A percentile compares a stretch with the other conserved stretches of the same genome.
Evolutionary conservation across 164 flowering plant genomes (phyloP).

Genomic region (Stephania yunnanensis): DNA sequence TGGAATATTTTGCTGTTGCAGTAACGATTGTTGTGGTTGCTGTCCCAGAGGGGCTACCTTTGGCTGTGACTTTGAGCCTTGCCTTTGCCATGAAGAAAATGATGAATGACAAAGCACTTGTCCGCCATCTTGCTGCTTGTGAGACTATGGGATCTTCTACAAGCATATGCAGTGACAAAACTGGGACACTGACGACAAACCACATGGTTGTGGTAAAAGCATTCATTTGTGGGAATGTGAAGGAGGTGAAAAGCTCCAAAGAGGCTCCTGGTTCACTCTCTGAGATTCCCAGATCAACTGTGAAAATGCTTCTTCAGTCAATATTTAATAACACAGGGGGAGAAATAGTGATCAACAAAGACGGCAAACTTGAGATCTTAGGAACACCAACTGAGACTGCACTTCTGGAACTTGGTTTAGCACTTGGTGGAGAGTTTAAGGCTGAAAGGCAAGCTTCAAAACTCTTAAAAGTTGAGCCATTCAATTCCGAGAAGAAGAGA

Average conservation of each 20-base stretch:
- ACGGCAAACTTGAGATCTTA: constrained; percentile 58
- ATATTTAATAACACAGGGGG: constrained; percentile 93
- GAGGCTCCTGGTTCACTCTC: constrained; percentile 26
- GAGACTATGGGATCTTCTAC: constrained; percentile 99
- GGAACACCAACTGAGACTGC: constrained; percentile 95
- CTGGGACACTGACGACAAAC: constrained; percentile 92
- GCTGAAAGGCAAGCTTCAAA: constrained; percentile 44
- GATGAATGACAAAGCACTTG: constrained; percentile 97
- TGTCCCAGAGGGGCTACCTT: constrained; percentile 93
- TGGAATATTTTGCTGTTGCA: constrained; percentile 91
- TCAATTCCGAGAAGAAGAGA: constrained; percentile 80
- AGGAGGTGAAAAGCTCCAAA: constrained; percentile 34
- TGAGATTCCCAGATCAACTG: constrained; percentile 50
- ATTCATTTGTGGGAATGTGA: constrained; percentile 60
- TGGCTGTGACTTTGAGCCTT: constrained; percentile 94
- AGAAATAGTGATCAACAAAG: constrained; percentile 58
- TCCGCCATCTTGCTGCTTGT: constrained; percentile 89
- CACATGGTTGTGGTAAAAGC: constrained; percentile 91
- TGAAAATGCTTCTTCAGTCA: constrained; percentile 55
- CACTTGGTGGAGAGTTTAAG: constrained; percentile 71
- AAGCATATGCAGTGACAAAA: constrained; percentile 91
- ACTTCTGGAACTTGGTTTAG: constrained; percentile 76
- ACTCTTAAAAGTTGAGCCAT: constrained; percentile 81
- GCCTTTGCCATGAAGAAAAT: constrained; percentile 99
- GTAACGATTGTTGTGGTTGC: constrained; percentile 98